Base-by-base conservation (phyloP, 805 yeast genomes). In the Priceomyces carsonii region DNA sequence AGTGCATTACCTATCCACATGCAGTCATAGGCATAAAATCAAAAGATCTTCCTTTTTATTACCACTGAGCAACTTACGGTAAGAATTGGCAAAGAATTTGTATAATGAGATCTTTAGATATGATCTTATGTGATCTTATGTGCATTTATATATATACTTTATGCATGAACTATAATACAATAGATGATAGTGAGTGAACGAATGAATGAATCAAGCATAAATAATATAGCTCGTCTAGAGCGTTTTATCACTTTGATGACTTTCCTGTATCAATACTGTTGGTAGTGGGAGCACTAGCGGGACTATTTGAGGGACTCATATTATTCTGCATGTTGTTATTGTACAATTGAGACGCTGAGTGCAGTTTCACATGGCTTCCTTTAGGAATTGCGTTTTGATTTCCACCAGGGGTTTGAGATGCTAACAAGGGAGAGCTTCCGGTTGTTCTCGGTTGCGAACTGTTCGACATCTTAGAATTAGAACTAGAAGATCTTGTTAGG, bases 351-450 rank as follows among this genome's bases (percentile, higher is more conserved):
- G 38, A 35, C 13, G 29, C 19, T 16, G 29, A 14, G 10, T 31
- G 26, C 5, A 14, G 19, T 17, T 32, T 24, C n/a, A 18, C 12
- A 8, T 32, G 35, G 18, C 12, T 12, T 4, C 25, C 26, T 14
- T 31, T 19, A 10, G 27, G 28, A 10, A 15, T 18, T 14, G 26
- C 14, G n/a, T n/a, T 18, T 13, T 24, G 22, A 25, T 16, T n/a
- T 4, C 29, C 33, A 13, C 25, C 26, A 26, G 28, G 21, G 5
- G 23, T 28, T 29, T 39, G 43, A 17, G 43, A 39, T 7, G 39
- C 43, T 17, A 39, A 28, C 21, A 39, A 35, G 9, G 43, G 43
- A 3, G 43, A 39, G 18, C 20, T 35, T 9, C 32, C 29, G 18
- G 24, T 35, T 5, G 32, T 25, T 24, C 36, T 23, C 13, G 29